Conservation (phyloP, 495 filamentous ascomycete species). For the Pseudoneurospora amorphoporcata region DNA sequence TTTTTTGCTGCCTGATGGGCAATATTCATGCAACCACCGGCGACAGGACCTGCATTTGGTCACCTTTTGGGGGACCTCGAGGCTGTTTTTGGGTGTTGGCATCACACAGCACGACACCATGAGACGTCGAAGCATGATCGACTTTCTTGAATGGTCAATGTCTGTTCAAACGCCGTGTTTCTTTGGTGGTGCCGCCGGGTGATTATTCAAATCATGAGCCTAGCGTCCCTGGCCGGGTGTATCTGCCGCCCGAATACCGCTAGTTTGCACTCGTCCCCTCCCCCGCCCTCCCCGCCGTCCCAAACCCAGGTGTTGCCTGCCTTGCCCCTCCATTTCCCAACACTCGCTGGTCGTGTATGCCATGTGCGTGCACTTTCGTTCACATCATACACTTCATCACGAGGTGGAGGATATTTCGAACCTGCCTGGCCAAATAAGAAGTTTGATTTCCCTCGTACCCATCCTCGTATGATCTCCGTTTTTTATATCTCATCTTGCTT, state of each 20-base stretch:
- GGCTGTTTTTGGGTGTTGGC: background rate
- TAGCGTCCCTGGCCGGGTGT: background rate
- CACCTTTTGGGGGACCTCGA: background rate
- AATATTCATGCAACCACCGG: background rate
- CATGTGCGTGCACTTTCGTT: background rate
- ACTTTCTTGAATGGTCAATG: background rate
- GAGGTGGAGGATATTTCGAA: background rate
- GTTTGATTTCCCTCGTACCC: background rate
- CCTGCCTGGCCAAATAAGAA: background rate
- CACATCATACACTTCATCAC: background rate
- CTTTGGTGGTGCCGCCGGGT: background rate
- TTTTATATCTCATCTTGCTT: background rate
- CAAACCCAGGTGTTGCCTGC: background rate
- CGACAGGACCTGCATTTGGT: slow-evolving; percentile 3
- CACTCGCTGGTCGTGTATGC: background rate
- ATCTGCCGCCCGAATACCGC: background rate
- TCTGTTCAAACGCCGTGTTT: background rate
- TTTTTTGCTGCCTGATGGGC: slow-evolving; percentile 13
- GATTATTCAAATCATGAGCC: background rate
- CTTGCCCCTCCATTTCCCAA: slow-evolving; percentile 5
- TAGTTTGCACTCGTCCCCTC: background rate
- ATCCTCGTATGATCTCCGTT: background rate
- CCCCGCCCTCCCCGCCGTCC: background rate
- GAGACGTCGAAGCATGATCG: background rate
- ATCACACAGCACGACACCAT: background rate